These are phyloP conservation scores for Mycena kentingensis DNA, from an alignment of 768 basidiomycete genomes.

Conservation along the genomic window DNA sequence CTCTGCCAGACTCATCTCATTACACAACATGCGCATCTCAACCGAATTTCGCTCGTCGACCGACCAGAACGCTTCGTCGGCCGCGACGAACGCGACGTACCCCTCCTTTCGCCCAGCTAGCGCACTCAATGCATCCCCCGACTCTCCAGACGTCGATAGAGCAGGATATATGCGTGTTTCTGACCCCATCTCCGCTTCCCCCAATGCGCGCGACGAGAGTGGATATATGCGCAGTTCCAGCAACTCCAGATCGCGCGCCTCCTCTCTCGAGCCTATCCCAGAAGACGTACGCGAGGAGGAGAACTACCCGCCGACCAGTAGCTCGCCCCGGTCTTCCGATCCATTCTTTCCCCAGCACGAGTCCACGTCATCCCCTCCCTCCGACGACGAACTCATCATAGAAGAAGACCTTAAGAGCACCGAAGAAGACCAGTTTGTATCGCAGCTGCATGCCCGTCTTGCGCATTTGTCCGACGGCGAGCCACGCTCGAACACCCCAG, in stretches of 20 bases:
- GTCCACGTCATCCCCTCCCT: slow-evolving; percentile 8
- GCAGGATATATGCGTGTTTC: neutral
- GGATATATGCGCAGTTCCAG: neutral
- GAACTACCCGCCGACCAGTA: slow-evolving; percentile 15
- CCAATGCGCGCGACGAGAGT: neutral
- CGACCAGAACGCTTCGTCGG: no score
- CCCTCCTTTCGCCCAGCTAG: no score
- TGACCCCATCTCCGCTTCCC: neutral
- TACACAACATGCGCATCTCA: no score
- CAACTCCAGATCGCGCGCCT: neutral
- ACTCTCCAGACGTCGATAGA: no score
- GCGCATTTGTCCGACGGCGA: neutral
- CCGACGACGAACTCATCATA: neutral
- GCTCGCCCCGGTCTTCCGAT: slow-evolving; percentile 19
- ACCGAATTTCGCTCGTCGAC: no score
- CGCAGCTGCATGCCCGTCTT: slow-evolving; percentile 5
- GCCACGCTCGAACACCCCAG: neutral
- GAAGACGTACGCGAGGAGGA: slow-evolving; percentile 17
- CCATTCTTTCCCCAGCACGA: slow-evolving; percentile 11
- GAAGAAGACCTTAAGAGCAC: neutral
- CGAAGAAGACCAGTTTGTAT: neutral
- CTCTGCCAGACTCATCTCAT: no score
- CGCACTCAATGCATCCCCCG: no score
- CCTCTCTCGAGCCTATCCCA: slow-evolving; percentile 3
- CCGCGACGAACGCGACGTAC: no score